Evolutionary conservation across 2,329 filamentous ascomycete species (phyloP).

Genomic region (Colletotrichum somersetense): DNA sequence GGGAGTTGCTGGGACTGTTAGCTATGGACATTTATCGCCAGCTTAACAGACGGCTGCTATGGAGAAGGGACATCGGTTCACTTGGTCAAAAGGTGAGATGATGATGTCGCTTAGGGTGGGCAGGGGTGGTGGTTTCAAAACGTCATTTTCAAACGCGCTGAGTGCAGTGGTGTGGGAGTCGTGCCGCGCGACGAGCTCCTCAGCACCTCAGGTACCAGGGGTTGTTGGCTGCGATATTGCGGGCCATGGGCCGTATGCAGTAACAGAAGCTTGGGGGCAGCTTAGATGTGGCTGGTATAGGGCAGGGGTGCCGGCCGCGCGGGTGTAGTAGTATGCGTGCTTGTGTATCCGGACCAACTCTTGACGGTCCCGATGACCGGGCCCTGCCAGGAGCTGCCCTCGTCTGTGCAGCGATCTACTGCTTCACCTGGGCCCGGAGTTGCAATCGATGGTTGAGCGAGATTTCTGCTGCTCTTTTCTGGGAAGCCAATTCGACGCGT

Average conservation of each 20-base stretch:
- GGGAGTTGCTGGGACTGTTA: constrained; percentile 13
- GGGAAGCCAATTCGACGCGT: constrained; percentile 9
- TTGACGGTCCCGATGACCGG: constrained; percentile 33
- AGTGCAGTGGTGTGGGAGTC: constrained; percentile 41
- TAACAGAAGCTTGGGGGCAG: constrained; percentile 36
- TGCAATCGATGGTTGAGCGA: constrained; percentile 20
- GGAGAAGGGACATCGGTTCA: constrained; percentile 27
- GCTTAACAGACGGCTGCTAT: constrained; percentile 32
- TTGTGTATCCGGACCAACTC: neutral
- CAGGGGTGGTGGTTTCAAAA: constrained; percentile 41
- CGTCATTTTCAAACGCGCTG: constrained; percentile 42
- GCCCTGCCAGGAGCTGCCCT: constrained; percentile 29
- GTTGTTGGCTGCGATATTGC: constrained; percentile 23
- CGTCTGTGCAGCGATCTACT: constrained; percentile 40
- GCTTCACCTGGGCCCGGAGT: constrained; percentile 12
- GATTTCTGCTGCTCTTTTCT: neutral
- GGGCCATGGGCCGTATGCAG: constrained; percentile 24
- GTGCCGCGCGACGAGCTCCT: constrained; percentile 36
- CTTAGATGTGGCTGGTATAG: constrained; percentile 38
- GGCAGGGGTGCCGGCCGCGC: constrained; percentile 25
- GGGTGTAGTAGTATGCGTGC: neutral
- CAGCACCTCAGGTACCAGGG: constrained; percentile 27
- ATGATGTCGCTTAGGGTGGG: constrained; percentile 26
- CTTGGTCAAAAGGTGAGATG: constrained; percentile 35
- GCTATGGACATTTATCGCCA: constrained; percentile 17